phyloP scores from a whole-genome alignment of 495 filamentous ascomycete genomes.

The Aspergillus sparsus region DNA sequence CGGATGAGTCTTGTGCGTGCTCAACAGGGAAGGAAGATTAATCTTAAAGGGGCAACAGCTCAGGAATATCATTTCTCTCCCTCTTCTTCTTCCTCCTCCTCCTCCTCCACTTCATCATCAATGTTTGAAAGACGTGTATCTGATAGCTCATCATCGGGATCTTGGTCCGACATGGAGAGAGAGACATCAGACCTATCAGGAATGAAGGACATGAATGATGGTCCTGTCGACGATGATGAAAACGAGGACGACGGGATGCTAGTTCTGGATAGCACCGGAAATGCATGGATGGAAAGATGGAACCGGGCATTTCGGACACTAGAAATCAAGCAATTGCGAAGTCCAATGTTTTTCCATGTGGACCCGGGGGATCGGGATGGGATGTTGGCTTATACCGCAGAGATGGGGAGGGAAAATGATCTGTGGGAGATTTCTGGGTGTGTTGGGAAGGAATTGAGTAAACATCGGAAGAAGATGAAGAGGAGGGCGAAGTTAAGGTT shows the following conservation, averaged over 20 bases:
- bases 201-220: too few relatives aligned
- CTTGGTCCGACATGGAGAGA: slow-evolving; percentile 15
- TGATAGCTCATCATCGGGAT: too few relatives aligned
- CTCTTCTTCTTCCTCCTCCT: slow-evolving; percentile 35
- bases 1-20: slow-evolving; percentile 46
- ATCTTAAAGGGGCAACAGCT: slow-evolving; percentile 32
- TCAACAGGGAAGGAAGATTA: slow-evolving; percentile 23
- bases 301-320: slow-evolving; percentile 55
- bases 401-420: slow-evolving; percentile 50
- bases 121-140: slow-evolving; percentile 24
- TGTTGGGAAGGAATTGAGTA: slow-evolving; percentile 65
- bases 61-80: slow-evolving; percentile 35
- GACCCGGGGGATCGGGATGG: slow-evolving; percentile 66
- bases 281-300: slow-evolving; percentile 60
- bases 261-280: slow-evolving; percentile 55
- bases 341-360: slow-evolving; percentile 69
- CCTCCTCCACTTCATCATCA: slow-evolving; percentile 28
- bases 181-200: too few relatives aligned
- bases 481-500: slow-evolving; percentile 29
- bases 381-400: slow-evolving; percentile 59
- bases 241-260: slow-evolving; percentile 20
- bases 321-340: slow-evolving; percentile 60
- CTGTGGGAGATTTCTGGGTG: slow-evolving; percentile 59
- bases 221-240: too few relatives aligned
- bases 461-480: slow-evolving; percentile 63